A percentile compares a stretch with the other conserved stretches of the same genome.
Evolutionary conservation across 179 eudicot species (phyloP).

Genomic region (Carnegiea gigantea): DNA sequence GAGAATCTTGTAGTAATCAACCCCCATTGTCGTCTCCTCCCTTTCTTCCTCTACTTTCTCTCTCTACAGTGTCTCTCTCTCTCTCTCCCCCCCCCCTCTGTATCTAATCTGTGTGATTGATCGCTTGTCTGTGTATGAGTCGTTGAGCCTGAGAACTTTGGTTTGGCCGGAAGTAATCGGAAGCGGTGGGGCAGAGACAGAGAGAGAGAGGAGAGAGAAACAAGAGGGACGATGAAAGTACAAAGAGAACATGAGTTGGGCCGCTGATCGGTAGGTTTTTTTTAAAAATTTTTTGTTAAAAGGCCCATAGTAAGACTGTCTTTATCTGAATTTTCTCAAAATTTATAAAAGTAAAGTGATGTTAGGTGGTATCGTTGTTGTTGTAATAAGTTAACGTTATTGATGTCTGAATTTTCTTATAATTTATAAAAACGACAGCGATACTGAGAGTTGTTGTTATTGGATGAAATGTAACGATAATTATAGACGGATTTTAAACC

Average conservation of each 20-base stretch:
- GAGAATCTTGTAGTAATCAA: slow-evolving; percentile 76
- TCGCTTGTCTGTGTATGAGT: background rate
- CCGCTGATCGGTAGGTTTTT: background rate
- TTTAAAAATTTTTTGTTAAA: background rate
- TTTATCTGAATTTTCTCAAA: too few relatives aligned
- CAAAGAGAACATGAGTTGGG: background rate
- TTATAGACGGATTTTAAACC: too few relatives aligned
- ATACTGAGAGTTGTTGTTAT: too few relatives aligned
- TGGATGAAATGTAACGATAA: too few relatives aligned
- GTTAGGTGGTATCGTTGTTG: too few relatives aligned
- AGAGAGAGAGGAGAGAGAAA: background rate
- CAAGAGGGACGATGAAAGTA: background rate
- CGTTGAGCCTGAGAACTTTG: background rate
- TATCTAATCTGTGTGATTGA: background rate
- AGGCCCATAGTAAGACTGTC: background rate
- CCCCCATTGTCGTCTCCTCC: slow-evolving; percentile 43
- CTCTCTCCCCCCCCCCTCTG: background rate
- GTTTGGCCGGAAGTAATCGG: background rate
- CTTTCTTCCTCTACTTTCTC: too few relatives aligned
- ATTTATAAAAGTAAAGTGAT: too few relatives aligned
- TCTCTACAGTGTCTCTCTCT: background rate
- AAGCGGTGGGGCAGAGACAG: background rate
- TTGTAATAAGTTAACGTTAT: too few relatives aligned
- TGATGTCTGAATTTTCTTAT: too few relatives aligned
- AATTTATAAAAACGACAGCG: too few relatives aligned